These are phyloP conservation scores for Trichoderma sp. DNA, from an alignment of 2,329 filamentous ascomycete genomes.

Conservation along the genomic window DNA sequence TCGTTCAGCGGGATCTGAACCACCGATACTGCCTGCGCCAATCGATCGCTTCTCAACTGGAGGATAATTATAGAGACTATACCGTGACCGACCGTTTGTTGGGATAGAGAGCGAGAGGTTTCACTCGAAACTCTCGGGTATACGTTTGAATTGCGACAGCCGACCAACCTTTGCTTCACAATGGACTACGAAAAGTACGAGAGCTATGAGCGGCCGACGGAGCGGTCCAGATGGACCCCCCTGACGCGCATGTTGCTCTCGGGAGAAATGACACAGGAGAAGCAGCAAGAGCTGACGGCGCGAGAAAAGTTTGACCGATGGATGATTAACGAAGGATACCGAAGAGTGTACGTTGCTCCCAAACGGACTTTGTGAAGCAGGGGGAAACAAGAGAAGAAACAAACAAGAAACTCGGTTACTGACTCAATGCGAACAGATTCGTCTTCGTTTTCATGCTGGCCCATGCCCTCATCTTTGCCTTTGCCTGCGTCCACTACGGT, in stretches of 20 bases:
- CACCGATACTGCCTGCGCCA: neutral
- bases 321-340: conserved; percentile 88
- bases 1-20: conserved; percentile 58
- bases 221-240: conserved; percentile 79
- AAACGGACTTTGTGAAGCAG: neutral
- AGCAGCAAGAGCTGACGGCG: conserved; percentile 63
- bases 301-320: conserved; percentile 76
- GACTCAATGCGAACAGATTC: conserved; percentile 50
- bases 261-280: conserved; percentile 75
- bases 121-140: neutral
- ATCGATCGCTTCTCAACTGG: neutral
- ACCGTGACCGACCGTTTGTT: neutral
- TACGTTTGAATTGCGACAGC: neutral
- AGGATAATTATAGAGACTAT: neutral
- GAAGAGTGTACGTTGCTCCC: conserved; percentile 63
- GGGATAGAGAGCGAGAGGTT: neutral
- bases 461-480: conserved; percentile 74
- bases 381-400: too few relatives aligned
- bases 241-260: conserved; percentile 80
- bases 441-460: conserved; percentile 72
- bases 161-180: conserved; percentile 1
- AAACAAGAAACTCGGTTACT: conserved; percentile 4
- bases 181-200: conserved; percentile 33
- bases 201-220: conserved; percentile 47
- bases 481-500: conserved; percentile 76